Conservation (phyloP, 768 basidiomycete genomes). For the Leccinellum rugosiceps region DNA sequence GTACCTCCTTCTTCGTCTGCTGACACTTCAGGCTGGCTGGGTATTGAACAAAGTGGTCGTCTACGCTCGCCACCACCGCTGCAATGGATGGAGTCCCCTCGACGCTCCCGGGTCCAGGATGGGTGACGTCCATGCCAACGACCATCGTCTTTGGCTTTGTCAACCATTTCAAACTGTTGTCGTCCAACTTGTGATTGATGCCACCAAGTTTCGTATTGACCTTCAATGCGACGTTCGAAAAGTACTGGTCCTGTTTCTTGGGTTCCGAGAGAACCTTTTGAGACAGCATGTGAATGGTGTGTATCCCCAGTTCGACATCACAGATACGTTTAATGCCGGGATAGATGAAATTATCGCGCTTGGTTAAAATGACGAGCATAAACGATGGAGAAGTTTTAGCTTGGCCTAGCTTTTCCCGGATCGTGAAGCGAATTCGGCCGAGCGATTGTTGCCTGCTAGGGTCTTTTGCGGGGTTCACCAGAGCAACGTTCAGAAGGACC, state of each 20-base stretch:
- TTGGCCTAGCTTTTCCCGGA: slow-evolving; percentile 33
- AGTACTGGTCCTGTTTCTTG: slow-evolving; percentile 71
- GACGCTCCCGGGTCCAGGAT: slow-evolving; percentile 64
- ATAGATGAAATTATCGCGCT: slow-evolving; percentile 71
- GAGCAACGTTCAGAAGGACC: slow-evolving; percentile 31
- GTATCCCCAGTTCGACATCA: slow-evolving; percentile 70
- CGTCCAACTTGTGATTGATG: slow-evolving; percentile 71
- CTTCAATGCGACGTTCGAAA: slow-evolving; percentile 79
- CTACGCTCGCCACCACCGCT: slow-evolving; percentile 76
- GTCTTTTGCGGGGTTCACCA: slow-evolving; percentile 21
- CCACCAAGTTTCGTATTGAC: slow-evolving; percentile 84
- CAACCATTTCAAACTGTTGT: slow-evolving; percentile 59
- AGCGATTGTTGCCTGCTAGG: slow-evolving; percentile 39
- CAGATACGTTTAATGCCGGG: slow-evolving; percentile 78
- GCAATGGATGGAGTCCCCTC: slow-evolving; percentile 80
- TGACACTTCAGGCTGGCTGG: slow-evolving; percentile 74
- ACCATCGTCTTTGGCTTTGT: slow-evolving; percentile 71
- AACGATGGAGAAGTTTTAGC: slow-evolving; percentile 48
- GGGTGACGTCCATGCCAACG: slow-evolving; percentile 83
- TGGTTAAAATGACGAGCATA: slow-evolving; percentile 67
- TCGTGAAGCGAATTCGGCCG: slow-evolving; percentile 36
- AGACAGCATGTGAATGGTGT: slow-evolving; percentile 71
- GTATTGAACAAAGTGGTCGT: slow-evolving; percentile 68
- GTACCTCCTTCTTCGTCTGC: slow-evolving; percentile 31
- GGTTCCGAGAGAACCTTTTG: slow-evolving; percentile 53